These are phyloP conservation scores for Podila minutissima DNA, from an alignment of 192 early-diverging fungal genomes.

Conservation along the genomic window DNA sequence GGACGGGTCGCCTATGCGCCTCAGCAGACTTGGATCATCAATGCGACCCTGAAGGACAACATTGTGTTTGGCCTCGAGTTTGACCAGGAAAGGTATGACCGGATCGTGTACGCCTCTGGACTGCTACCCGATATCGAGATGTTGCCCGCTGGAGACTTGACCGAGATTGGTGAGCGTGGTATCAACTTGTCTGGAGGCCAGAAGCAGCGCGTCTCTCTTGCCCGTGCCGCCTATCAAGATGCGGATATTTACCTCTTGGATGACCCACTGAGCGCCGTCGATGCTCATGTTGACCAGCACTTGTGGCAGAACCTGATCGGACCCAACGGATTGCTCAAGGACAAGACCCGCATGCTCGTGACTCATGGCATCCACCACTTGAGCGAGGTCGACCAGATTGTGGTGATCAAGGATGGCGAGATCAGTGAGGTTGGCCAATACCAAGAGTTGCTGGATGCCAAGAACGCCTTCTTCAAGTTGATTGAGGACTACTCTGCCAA, in stretches of 20 bases:
- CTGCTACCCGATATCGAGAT: conserved; percentile 86
- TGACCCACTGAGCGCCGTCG: conserved; percentile 67
- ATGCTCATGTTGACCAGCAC: conserved; percentile 73
- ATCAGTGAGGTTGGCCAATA: conserved; percentile 76
- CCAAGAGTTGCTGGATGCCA: conserved; percentile 65
- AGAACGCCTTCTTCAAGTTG: conserved; percentile 67
- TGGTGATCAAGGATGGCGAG: conserved; percentile 76
- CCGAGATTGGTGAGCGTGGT: conserved; percentile 92
- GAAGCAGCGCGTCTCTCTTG: conserved; percentile 72
- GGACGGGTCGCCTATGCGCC: conserved; percentile 72
- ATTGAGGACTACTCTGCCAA: conserved; percentile 73
- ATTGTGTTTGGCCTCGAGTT: conserved; percentile 86
- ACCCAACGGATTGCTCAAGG: conserved; percentile 79
- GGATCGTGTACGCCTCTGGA: conserved; percentile 79
- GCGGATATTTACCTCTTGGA: conserved; percentile 70
- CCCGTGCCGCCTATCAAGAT: conserved; percentile 85
- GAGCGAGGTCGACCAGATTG: conserved; percentile 67
- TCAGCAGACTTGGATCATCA: conserved; percentile 89
- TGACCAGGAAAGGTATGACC: conserved; percentile 77
- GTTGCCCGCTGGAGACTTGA: conserved; percentile 86
- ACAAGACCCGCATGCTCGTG: conserved; percentile 85
- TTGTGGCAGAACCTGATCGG: conserved; percentile 91
- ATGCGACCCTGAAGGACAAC: conserved; percentile 90
- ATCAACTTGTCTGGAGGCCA: conserved; percentile 94
- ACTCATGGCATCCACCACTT: conserved; percentile 84